Percentiles rank a stretch among this genome's conserved stretches.
Conservation (phyloP, 116 monocot species). For the Trichopus zeylanicus region DNA sequence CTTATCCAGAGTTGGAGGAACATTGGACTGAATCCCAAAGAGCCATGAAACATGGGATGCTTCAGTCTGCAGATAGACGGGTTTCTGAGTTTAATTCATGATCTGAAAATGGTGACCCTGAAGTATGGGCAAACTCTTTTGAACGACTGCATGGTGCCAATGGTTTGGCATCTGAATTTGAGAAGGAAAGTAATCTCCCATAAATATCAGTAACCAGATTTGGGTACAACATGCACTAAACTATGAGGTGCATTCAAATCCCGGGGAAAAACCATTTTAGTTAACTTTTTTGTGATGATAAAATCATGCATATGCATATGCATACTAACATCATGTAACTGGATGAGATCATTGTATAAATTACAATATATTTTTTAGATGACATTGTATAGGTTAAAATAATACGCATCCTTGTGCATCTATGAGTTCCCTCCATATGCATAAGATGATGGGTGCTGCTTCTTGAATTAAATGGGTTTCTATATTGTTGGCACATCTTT, state of each 20-base stretch:
- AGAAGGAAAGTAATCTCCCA: constrained; percentile 38
- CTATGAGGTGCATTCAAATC: background rate
- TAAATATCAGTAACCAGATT: background rate
- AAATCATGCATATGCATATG: too few species aligned
- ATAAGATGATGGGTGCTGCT: too few species aligned
- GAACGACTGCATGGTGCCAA: constrained; percentile 81
- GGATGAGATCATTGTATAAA: too few species aligned
- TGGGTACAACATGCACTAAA: background rate
- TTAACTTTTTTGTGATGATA: too few species aligned
- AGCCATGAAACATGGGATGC: constrained; percentile 34
- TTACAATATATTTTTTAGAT: too few species aligned
- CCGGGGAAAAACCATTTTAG: too few species aligned
- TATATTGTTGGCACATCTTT: too few species aligned
- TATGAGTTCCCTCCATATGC: too few species aligned
- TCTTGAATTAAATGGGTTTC: too few species aligned
- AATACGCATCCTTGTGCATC: too few species aligned
- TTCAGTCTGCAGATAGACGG: constrained; percentile 62
- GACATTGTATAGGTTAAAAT: too few species aligned
- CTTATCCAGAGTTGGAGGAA: constrained; percentile 75
- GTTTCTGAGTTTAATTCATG: constrained; percentile 71
- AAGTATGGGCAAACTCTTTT: constrained; percentile 85
- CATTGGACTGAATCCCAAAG: constrained; percentile 95
- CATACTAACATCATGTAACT: too few species aligned
- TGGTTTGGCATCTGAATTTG: constrained; percentile 99
- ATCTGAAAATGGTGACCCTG: constrained; percentile 41